Evolutionary conservation across 2,329 filamentous ascomycete genomes (phyloP).

Genomic region (Dothiorella sarmentorum): DNA sequence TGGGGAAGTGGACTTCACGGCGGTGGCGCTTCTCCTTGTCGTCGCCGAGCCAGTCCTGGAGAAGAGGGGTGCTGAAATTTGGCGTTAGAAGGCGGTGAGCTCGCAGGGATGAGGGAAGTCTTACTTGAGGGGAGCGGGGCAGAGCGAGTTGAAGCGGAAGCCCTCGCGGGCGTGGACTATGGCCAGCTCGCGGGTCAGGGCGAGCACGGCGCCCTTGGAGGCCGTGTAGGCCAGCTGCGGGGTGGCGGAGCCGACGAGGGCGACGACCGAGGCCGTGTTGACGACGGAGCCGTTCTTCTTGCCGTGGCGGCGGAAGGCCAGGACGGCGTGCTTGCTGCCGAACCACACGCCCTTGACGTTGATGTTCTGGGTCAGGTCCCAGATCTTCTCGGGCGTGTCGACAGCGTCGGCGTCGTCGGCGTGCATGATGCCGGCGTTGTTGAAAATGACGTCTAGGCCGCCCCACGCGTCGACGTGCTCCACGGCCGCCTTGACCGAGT

Average conservation of each 20-base stretch:
- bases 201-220: conserved; percentile 87
- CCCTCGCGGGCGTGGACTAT: conserved; percentile 89
- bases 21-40: conserved; percentile 76
- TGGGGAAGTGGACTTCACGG: conserved; percentile 86
- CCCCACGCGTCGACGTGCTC: conserved; percentile 78
- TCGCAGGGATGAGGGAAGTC: conserved; percentile 18
- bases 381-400: conserved; percentile 83
- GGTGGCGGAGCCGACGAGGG: conserved; percentile 79
- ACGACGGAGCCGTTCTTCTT: conserved; percentile 81
- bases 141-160: conserved; percentile 86
- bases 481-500: conserved; percentile 70
- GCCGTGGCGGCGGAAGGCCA: conserved; percentile 72
- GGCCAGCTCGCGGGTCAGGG: conserved; percentile 83
- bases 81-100: not conserved
- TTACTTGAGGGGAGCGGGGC: conserved; percentile 82
- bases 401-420: conserved; percentile 63
- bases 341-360: conserved; percentile 99
- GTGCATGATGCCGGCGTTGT: conserved; percentile 98
- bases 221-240: conserved; percentile 91
- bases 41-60: conserved; percentile 92
- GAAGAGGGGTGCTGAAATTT: conserved; percentile 64
- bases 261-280: conserved; percentile 89
- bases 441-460: conserved; percentile 89
- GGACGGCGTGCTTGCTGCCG: conserved; percentile 85
- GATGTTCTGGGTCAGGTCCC: conserved; percentile 89